Percentiles rank a stretch among this genome's conserved stretches.
phyloP scores from a whole-genome alignment of 108 stramenopile species.

The Craspedostauros australis region DNA sequence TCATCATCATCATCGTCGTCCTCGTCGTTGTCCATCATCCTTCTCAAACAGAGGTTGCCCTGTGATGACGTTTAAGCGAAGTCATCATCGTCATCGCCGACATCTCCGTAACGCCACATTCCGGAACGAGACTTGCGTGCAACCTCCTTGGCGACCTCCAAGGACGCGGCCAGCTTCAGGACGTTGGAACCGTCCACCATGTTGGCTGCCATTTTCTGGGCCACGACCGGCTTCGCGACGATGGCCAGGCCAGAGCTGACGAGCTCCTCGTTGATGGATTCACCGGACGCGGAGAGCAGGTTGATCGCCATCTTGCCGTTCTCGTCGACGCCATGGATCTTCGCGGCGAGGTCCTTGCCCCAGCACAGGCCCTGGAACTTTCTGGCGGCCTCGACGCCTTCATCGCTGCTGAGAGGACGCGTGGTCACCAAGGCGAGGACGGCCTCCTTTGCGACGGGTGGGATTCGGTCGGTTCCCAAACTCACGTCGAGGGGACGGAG shows the following conservation, averaged over 20 bases:
- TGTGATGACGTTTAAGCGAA: no score
- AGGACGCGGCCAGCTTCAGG: conserved; percentile 47
- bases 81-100: conserved; percentile 86
- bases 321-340: conserved; percentile 50
- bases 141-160: conserved; percentile 59
- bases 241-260: conserved; percentile 68
- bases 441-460: conserved; percentile 82
- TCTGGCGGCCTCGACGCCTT: conserved; percentile 79
- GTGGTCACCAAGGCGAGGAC: conserved; percentile 64
- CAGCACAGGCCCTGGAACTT: conserved; percentile 71
- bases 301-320: conserved; percentile 60
- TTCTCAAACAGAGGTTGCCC: no score
- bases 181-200: conserved; percentile 52
- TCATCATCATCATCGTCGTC: no score
- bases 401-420: conserved; percentile 69
- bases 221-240: conserved; percentile 46
- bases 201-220: conserved; percentile 34
- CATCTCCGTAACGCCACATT: conserved; percentile 90
- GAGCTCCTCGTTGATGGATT: conserved; percentile 71
- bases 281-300: conserved; percentile 37
- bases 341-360: conserved; percentile 70
- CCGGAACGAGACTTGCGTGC: conserved; percentile 72
- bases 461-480: conserved; percentile 64
- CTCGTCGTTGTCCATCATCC: no score
- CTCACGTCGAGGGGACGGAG: conserved; percentile 83